These are phyloP conservation scores for Cardiosporidium cionae DNA, from an alignment of 169 alveolate species.

Conservation along the genomic window DNA sequence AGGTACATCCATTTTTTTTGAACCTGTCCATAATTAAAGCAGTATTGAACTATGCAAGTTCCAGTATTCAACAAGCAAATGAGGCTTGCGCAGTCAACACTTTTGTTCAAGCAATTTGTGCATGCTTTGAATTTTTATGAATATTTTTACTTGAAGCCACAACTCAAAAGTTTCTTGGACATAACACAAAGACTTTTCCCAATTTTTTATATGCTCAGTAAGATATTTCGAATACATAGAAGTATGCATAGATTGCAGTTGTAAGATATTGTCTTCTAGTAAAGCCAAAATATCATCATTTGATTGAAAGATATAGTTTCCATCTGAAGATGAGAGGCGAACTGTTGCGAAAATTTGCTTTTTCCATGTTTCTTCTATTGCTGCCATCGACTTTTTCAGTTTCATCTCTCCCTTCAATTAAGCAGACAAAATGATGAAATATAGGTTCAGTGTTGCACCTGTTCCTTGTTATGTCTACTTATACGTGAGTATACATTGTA, in stretches of 20 bases:
- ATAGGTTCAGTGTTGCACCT: not conserved
- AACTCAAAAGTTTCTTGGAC: conserved; percentile 79
- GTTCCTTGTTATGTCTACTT: not conserved
- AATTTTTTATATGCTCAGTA: conserved; percentile 65
- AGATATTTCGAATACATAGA: conserved; percentile 72
- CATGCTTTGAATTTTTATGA: not conserved
- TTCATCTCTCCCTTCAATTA: conserved; percentile 43
- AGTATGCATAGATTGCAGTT: conserved; percentile 73
- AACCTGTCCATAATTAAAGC: conserved; percentile 5
- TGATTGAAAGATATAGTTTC: conserved; percentile 68
- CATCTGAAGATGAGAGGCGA: conserved; percentile 64
- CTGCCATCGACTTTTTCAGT: conserved; percentile 74
- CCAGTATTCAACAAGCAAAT: not conserved
- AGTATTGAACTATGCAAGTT: not conserved
- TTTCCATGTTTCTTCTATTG: conserved; percentile 79
- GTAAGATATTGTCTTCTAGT: conserved; percentile 81
- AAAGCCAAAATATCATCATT: conserved; percentile 73
- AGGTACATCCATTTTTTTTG: conserved; percentile 83
- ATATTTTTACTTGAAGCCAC: conserved; percentile 71
- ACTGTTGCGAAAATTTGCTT: conserved; percentile 62
- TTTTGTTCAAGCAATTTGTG: not conserved
- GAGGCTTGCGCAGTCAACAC: not conserved
- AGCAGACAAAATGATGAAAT: not conserved
- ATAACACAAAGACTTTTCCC: conserved; percentile 80
- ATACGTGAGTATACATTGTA: not conserved